Conservation (phyloP, 2,329 filamentous ascomycete species). For the Fusarium sp. region DNA sequence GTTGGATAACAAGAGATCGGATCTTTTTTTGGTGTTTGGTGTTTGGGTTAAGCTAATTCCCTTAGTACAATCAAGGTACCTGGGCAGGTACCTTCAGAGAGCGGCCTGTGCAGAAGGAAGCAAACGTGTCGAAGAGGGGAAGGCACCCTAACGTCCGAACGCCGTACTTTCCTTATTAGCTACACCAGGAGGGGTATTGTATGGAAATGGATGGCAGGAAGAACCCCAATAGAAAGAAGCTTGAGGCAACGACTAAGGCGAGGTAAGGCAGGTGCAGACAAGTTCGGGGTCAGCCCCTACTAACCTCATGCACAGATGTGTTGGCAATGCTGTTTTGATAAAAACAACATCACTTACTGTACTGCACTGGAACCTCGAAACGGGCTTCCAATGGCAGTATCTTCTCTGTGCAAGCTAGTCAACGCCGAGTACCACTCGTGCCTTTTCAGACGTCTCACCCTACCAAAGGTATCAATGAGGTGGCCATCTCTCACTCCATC, state of each 20-base stretch:
- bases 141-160: conserved; percentile 22
- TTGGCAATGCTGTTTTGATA: conserved; percentile 73
- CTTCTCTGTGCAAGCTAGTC: conserved; percentile 30
- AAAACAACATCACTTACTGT: conserved; percentile 50
- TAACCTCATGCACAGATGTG: conserved; percentile 79
- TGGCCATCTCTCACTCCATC: conserved; percentile 15
- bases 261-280: conserved; percentile 35
- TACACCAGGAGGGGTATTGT: conserved; percentile 19
- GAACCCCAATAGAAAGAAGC: conserved; percentile 36
- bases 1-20: conserved; percentile 10
- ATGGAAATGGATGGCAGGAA: conserved; percentile 29
- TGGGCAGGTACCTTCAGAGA: neutral
- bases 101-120: conserved; percentile 20
- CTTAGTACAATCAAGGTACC: conserved; percentile 8
- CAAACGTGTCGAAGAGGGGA: conserved; percentile 32
- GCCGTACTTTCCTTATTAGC: conserved; percentile 23
- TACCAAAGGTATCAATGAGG: conserved; percentile 1
- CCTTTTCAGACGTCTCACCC: conserved; percentile 16
- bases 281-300: conserved; percentile 48
- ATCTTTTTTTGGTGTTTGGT: neutral
- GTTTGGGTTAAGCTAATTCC: neutral
- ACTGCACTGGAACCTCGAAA: conserved; percentile 34
- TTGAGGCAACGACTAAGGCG: conserved; percentile 40
- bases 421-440: conserved; percentile 34
- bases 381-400: conserved; percentile 36